Conservation (phyloP, 2,329 filamentous ascomycete genomes). For the Diaporthe ampelina region DNA sequence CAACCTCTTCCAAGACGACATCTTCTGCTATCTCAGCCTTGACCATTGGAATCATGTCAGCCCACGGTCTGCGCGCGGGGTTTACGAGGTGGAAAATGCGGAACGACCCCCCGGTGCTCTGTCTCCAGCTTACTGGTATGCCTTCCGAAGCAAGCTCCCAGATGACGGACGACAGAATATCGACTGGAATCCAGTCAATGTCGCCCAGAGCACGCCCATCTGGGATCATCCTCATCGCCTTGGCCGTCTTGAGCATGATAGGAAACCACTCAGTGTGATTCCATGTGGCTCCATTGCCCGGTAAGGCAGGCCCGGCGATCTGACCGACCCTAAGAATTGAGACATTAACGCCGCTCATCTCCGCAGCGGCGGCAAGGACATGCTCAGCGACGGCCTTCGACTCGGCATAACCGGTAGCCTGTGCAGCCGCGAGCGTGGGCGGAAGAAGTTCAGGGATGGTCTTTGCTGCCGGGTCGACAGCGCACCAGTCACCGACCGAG, state of each 20-base stretch:
- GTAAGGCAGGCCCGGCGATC: constrained; percentile 41
- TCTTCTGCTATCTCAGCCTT: constrained; percentile 7
- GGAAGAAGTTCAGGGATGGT: constrained; percentile 39
- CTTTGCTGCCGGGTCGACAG: background rate
- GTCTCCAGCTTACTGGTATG: too few species aligned
- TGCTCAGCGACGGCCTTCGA: constrained; percentile 43
- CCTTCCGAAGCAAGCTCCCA: constrained; percentile 40
- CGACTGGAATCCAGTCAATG: constrained; percentile 45
- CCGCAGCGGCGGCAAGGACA: constrained; percentile 38
- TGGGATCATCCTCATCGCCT: constrained; percentile 42
- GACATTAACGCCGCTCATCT: constrained; percentile 6
- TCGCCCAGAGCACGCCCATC: constrained; percentile 21
- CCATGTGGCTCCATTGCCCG: constrained; percentile 40
- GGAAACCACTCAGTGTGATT: constrained; percentile 45
- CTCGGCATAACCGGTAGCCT: constrained; percentile 43
- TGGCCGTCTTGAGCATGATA: constrained; percentile 41
- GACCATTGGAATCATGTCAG: background rate
- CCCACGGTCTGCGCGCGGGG: constrained; percentile 20
- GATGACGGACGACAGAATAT: constrained; percentile 39
- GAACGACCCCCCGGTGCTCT: background rate
- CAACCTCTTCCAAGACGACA: background rate
- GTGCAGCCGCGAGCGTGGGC: constrained; percentile 26
- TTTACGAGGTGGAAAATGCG: constrained; percentile 28
- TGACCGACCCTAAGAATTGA: constrained; percentile 44
- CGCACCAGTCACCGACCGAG: constrained; percentile 40